These are phyloP conservation scores for Yarrowia yakushimensis DNA, from an alignment of 805 yeast species.

Conservation along the genomic window DNA sequence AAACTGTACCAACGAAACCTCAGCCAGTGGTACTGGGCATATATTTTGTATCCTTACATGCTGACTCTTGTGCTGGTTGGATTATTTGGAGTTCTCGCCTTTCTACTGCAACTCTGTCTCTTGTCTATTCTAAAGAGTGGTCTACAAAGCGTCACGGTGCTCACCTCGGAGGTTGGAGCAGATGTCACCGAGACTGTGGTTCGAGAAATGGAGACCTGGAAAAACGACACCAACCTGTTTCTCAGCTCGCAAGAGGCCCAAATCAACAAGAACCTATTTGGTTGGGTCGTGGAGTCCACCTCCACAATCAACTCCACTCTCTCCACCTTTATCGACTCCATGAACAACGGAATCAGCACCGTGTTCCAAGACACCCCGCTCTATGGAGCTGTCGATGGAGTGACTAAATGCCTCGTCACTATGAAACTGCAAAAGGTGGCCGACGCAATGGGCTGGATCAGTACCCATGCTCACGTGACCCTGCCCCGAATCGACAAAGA, in stretches of 20 bases:
- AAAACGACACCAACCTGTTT: background rate
- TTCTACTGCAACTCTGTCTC: background rate
- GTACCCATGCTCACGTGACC: conserved; percentile 54
- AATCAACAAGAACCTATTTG: conserved; percentile 63
- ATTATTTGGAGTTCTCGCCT: background rate
- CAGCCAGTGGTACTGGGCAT: conserved; percentile 12
- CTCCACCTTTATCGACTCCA: conserved; percentile 50
- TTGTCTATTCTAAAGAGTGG: background rate
- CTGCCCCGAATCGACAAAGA: conserved; percentile 48
- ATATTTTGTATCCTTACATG: background rate
- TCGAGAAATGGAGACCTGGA: conserved; percentile 3
- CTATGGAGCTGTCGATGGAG: conserved; percentile 56
- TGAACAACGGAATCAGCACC: conserved; percentile 55
- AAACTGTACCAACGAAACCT: background rate
- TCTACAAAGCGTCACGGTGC: background rate
- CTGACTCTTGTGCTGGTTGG: conserved; percentile 20
- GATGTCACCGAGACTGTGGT: background rate
- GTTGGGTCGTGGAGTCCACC: conserved; percentile 60
- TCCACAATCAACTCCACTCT: conserved; percentile 58
- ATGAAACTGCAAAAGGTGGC: conserved; percentile 64
- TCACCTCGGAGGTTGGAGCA: background rate
- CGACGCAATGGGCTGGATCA: conserved; percentile 75
- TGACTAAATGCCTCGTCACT: conserved; percentile 77
- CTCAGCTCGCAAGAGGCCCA: background rate
- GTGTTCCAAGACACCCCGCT: conserved; percentile 69